These are phyloP conservation scores for Phytophthora lateralis DNA, from an alignment of 352 stramenopile species.

Conservation along the genomic window DNA sequence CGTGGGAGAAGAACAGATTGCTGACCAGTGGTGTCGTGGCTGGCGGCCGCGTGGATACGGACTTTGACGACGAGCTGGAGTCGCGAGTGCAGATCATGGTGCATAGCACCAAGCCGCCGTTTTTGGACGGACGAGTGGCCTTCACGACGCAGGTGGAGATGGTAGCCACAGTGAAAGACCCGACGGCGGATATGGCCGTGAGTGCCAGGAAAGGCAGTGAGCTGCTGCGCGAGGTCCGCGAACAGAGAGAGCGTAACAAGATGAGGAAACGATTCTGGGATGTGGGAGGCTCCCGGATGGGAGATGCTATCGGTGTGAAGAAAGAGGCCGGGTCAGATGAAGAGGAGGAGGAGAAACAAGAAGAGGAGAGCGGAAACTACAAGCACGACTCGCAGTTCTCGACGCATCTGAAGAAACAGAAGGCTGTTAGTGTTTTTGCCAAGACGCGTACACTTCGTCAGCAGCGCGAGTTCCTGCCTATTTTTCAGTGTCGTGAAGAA, in stretches of 20 bases:
- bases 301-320: conserved; percentile 94
- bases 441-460: conserved; percentile 96
- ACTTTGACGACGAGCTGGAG: conserved; percentile 95
- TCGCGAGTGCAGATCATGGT: conserved; percentile 96
- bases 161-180: conserved; percentile 96
- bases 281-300: conserved; percentile 97
- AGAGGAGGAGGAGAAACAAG: conserved; percentile 57
- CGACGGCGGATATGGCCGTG: conserved; percentile 95
- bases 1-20: conserved; percentile 98
- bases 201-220: conserved; percentile 94
- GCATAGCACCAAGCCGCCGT: conserved; percentile 98
- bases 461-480: conserved; percentile 96
- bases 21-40: conserved; percentile 94
- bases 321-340: conserved; percentile 57
- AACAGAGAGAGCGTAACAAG: conserved; percentile 85
- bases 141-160: conserved; percentile 97
- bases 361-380: conserved; percentile 86
- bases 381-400: conserved; percentile 96
- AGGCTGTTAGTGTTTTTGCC: conserved; percentile 95
- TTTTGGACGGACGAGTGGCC: conserved; percentile 93
- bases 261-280: conserved; percentile 99
- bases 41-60: conserved; percentile 66
- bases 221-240: conserved; percentile 75
- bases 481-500: conserved; percentile 95
- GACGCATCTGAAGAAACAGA: conserved; percentile 92